Evolutionary conservation across 257 asterid genomes (phyloP).

Genomic region (Solanum corneliomulleri): DNA sequence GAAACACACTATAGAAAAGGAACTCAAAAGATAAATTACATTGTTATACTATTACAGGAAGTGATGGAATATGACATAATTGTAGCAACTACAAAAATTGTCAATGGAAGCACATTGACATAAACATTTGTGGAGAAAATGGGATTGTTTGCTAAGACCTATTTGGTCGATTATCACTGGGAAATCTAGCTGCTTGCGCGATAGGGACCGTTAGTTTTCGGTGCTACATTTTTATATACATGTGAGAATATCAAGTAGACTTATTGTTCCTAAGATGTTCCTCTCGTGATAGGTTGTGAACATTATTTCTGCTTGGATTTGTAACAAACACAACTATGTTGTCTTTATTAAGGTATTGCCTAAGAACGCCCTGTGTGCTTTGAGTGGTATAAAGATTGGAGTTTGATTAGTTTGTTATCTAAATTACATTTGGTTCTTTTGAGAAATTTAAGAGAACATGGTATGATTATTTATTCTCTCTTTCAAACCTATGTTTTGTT

Average conservation of each 20-base stretch:
- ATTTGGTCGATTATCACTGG: neutral
- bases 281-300: neutral
- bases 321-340: neutral
- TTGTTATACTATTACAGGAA: conserved; percentile 32
- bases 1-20: neutral
- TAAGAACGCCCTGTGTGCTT: neutral
- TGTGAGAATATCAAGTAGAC: neutral
- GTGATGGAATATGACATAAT: conserved; percentile 85
- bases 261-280: neutral
- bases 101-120: conserved; percentile 57
- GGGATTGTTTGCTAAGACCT: conserved; percentile 15
- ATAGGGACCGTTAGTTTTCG: neutral
- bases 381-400: neutral
- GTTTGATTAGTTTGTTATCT: neutral
- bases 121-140: conserved; percentile 49
- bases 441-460: neutral
- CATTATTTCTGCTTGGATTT: neutral
- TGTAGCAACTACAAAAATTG: conserved; percentile 63
- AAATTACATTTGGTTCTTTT: neutral
- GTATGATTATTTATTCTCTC: neutral
- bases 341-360: neutral
- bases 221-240: neutral
- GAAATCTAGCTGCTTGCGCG: neutral
- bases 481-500: neutral
- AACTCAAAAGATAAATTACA: too few relatives aligned